A percentile compares a stretch with the other conserved stretches of the same genome.
These are phyloP conservation scores for Dispira simplex DNA, from an alignment of 192 early-diverging fungal genomes.

Conservation along the genomic window DNA sequence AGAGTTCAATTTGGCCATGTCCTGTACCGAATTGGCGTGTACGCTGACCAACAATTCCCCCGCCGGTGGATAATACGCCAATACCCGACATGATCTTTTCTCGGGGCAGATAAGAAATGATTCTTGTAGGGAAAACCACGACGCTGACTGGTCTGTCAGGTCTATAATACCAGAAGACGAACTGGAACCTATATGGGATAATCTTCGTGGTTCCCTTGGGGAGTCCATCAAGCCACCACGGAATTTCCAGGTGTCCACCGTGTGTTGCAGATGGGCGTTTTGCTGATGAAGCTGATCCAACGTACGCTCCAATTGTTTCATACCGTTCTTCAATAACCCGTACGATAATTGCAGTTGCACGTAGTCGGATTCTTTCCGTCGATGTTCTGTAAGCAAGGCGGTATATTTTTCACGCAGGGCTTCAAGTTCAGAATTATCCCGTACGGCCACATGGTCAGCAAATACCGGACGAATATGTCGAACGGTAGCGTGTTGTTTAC, in stretches of 20 bases:
- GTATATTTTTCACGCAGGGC: neutral
- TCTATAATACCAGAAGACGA: too few relatives aligned
- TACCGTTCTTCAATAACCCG: neutral
- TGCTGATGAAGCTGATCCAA: neutral
- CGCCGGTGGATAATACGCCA: neutral
- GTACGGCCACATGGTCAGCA: neutral
- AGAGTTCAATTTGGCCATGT: too few relatives aligned
- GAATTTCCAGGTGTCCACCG: neutral
- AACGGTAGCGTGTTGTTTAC: neutral
- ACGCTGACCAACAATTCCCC: neutral
- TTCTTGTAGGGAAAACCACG: too few relatives aligned
- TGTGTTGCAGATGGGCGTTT: neutral
- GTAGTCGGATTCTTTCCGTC: neutral
- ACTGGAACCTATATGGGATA: too few relatives aligned
- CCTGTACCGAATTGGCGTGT: neutral
- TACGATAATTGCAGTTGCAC: neutral
- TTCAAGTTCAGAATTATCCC: conserved; percentile 2
- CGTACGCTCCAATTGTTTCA: neutral
- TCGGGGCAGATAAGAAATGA: too few relatives aligned
- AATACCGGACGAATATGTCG: conserved; percentile 2
- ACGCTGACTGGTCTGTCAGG: too few relatives aligned
- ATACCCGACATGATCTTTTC: neutral
- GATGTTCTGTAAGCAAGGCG: neutral
- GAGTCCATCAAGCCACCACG: too few relatives aligned
- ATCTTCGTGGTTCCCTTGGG: too few relatives aligned